Conservation (phyloP, 2,329 filamentous ascomycete genomes). For the Sporothrix inflata region DNA sequence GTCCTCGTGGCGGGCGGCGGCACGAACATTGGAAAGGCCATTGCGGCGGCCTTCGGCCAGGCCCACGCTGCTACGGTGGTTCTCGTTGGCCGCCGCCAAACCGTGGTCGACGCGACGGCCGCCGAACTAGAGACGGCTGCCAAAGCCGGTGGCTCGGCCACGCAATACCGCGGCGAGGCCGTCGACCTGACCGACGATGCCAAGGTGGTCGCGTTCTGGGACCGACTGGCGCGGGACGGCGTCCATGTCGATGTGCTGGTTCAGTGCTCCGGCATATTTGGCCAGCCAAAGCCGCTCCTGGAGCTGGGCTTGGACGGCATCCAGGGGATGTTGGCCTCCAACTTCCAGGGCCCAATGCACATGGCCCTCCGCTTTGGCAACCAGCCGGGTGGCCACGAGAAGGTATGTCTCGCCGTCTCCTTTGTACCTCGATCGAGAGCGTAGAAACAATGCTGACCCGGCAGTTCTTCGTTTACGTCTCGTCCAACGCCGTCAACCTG, state of each 20-base stretch:
- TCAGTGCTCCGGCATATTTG: slow-evolving; percentile 38
- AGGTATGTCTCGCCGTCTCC: too few relatives aligned
- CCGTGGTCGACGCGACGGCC: slow-evolving; percentile 22
- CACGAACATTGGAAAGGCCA: slow-evolving; percentile 31
- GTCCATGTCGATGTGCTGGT: slow-evolving; percentile 42
- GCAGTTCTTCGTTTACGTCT: slow-evolving; percentile 27
- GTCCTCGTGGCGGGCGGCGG: slow-evolving; percentile 33
- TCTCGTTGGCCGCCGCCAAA: slow-evolving; percentile 27
- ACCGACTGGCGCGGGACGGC: background rate
- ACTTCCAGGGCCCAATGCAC: slow-evolving; percentile 32
- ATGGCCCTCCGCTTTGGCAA: slow-evolving; percentile 10
- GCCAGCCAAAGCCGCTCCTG: slow-evolving; percentile 12
- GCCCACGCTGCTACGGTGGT: slow-evolving; percentile 28
- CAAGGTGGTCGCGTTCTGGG: slow-evolving; percentile 22
- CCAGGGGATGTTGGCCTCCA: slow-evolving; percentile 32
- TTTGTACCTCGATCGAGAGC: too few relatives aligned
- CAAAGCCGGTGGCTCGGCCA: background rate
- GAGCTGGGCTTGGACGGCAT: slow-evolving; percentile 30
- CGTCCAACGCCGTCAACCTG: slow-evolving; percentile 30
- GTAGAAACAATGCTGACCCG: too few relatives aligned
- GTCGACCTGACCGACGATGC: slow-evolving; percentile 20
- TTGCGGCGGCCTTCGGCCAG: slow-evolving; percentile 27
- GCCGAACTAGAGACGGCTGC: slow-evolving; percentile 21
- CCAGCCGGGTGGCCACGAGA: too few relatives aligned
- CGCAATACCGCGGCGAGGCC: background rate